Percentiles rank a stretch among this genome's conserved stretches.
phyloP scores from a whole-genome alignment of 2,329 filamentous ascomycete species.

The Fusarium sp. region DNA sequence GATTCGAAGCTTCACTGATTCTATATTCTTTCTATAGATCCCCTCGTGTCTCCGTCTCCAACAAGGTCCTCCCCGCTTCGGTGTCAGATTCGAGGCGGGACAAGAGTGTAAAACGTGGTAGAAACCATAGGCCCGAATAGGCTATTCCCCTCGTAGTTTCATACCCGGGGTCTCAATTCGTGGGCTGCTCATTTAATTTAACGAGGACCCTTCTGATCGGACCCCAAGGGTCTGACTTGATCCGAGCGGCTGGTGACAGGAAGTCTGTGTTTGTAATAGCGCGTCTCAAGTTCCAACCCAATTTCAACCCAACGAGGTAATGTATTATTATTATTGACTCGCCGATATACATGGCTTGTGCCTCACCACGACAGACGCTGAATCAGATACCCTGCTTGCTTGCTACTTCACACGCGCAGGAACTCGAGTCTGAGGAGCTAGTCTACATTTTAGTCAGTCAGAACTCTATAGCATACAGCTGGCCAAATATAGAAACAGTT shows the following conservation, averaged over 20 bases:
- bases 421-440: constrained; percentile 9
- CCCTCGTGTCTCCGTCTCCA: constrained; percentile 1
- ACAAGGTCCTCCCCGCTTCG: constrained; percentile 27
- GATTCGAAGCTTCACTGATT: constrained; percentile 14
- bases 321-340: constrained; percentile 7
- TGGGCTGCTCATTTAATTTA: background rate
- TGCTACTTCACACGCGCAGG: background rate
- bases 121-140: constrained; percentile 31
- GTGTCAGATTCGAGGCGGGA: constrained; percentile 11
- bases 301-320: constrained; percentile 6
- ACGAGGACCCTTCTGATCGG: constrained; percentile 4
- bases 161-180: background rate
- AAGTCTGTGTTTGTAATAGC: constrained; percentile 1
- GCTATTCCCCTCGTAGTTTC: too few relatives aligned
- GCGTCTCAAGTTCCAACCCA: background rate
- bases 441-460: constrained; percentile 9
- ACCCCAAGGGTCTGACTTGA: constrained; percentile 5
- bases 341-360: constrained; percentile 9
- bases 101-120: constrained; percentile 19
- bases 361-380: constrained; percentile 4
- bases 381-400: constrained; percentile 6
- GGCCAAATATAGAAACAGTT: constrained; percentile 46
- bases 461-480: constrained; percentile 40
- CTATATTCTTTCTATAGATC: constrained; percentile 23
- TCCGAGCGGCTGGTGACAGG: constrained; percentile 6